Evolutionary conservation across 768 basidiomycete genomes (phyloP).

Genomic region (Lyophyllum shimeji): DNA sequence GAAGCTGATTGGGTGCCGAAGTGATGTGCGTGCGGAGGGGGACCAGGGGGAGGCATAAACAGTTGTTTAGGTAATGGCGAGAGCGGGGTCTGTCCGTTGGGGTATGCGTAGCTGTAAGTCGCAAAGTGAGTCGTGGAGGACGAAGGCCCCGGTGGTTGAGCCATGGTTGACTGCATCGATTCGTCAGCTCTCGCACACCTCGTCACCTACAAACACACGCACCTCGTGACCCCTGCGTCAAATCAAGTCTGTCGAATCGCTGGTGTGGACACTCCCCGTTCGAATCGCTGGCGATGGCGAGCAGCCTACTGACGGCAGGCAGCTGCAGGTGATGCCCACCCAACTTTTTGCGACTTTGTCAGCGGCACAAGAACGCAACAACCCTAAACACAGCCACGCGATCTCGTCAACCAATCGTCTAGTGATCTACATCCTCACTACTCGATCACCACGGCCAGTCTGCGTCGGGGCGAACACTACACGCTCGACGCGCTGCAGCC

Average conservation of each 20-base stretch:
- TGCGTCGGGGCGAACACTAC: constrained; percentile 93
- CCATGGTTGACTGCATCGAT: constrained; percentile 2
- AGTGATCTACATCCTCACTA: no score
- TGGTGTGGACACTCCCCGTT: not conserved
- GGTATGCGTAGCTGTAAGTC: constrained; percentile 8
- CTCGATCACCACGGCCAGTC: constrained; percentile 93
- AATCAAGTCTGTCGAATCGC: not conserved
- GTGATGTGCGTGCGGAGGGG: constrained; percentile 2
- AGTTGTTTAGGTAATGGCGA: constrained; percentile 68
- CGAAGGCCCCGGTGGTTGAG: constrained; percentile 8
- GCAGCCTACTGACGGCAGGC: no score
- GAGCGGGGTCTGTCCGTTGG: constrained; percentile 25
- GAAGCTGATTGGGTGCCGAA: not conserved
- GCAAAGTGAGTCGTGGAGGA: constrained; percentile 12
- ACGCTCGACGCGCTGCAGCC: constrained; percentile 88
- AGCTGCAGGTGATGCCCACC: no score
- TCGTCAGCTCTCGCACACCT: not conserved
- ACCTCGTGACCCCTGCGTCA: not conserved
- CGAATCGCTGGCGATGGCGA: not conserved
- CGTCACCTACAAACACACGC: not conserved
- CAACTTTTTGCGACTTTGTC: no score
- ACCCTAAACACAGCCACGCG: no score
- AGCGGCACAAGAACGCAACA: no score
- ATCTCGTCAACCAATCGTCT: no score
- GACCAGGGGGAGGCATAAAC: constrained; percentile 42